Percentiles rank a stretch among this genome's conserved stretches.
Conservation (phyloP, 2,329 filamentous ascomycete species). For the Zymoseptoria tritici region DNA sequence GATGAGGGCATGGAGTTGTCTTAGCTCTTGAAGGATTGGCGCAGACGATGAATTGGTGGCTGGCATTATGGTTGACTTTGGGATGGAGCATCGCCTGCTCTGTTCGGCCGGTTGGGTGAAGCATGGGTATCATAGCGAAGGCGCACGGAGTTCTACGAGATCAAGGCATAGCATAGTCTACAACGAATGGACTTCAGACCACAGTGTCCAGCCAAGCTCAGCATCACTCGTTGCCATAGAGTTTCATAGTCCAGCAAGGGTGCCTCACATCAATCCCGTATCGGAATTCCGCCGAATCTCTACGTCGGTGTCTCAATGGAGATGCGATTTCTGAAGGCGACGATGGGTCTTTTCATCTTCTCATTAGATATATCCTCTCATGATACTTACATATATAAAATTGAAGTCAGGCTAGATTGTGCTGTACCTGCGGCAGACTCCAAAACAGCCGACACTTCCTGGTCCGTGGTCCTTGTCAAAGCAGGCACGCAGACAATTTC, state of each 20-base stretch:
- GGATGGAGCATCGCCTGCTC: neutral
- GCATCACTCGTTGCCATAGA: too few relatives aligned
- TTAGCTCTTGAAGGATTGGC: neutral
- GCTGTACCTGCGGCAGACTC: neutral
- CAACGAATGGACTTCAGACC: neutral
- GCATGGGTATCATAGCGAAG: neutral
- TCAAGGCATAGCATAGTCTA: neutral
- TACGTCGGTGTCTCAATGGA: too few relatives aligned
- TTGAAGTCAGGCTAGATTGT: too few relatives aligned
- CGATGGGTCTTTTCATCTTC: too few relatives aligned
- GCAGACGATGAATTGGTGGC: neutral
- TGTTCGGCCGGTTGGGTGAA: neutral
- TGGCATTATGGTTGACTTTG: neutral
- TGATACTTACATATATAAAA: too few relatives aligned
- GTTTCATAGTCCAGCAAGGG: too few relatives aligned
- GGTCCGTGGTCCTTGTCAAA: neutral
- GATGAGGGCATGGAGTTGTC: slow-evolving; percentile 29
- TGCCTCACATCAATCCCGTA: too few relatives aligned
- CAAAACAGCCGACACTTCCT: neutral
- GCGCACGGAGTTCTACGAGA: neutral
- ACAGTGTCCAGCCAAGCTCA: too few relatives aligned
- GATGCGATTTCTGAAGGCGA: too few relatives aligned
- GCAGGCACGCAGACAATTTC: neutral
- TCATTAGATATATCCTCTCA: too few relatives aligned
- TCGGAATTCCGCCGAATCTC: too few relatives aligned